phyloP scores from a whole-genome alignment of 208 protist species.

The Acanthamoeba triangularis region DNA sequence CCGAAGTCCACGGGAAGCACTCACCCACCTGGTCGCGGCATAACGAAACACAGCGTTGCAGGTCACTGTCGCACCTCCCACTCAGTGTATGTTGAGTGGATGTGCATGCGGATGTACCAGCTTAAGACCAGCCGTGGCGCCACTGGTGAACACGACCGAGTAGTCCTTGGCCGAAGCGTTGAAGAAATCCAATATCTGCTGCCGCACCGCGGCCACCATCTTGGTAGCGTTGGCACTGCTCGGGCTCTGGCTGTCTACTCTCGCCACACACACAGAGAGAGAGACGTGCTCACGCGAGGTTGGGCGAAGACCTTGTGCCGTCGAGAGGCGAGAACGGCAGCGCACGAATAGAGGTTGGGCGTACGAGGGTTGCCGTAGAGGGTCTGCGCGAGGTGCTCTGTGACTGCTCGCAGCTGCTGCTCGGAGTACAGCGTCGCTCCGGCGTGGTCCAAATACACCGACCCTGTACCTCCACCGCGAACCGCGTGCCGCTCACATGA shows the following conservation, averaged over 20 bases:
- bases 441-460: conserved; percentile 90
- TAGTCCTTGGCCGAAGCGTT: conserved; percentile 89
- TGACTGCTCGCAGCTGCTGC: conserved; percentile 79
- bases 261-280: neutral
- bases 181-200: conserved; percentile 88
- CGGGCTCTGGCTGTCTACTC: conserved; percentile 79
- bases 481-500: neutral
- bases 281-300: neutral
- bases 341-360: neutral
- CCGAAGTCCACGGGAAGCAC: conserved; percentile 88
- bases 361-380: conserved; percentile 88
- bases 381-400: conserved; percentile 59
- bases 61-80: too few relatives aligned
- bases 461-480: conserved; percentile 66
- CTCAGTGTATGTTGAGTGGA: neutral
- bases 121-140: conserved; percentile 87
- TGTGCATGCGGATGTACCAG: conserved; percentile 76
- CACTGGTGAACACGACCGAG: conserved; percentile 92
- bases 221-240: conserved; percentile 58
- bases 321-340: neutral
- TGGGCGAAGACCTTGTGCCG: neutral
- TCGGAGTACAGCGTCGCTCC: conserved; percentile 84
- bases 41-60: neutral
- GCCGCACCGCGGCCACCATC: conserved; percentile 79
- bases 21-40: conserved; percentile 85